phyloP scores from a whole-genome alignment of 257 asterid genomes.

The Petunia axillaris region DNA sequence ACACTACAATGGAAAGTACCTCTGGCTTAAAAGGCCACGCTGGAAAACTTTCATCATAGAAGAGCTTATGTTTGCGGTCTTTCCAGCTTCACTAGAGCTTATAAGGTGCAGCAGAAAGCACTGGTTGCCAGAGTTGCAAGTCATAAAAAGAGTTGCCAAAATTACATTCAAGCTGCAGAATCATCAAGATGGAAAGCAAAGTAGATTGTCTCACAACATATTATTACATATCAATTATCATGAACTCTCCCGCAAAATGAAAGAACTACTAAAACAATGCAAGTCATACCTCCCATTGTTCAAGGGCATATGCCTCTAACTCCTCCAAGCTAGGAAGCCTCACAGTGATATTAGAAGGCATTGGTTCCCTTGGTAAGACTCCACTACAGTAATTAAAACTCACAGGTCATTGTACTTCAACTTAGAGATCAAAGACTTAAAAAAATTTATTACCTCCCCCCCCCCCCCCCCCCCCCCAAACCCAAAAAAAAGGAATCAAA shows the following conservation, averaged over 20 bases:
- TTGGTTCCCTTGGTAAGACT: conserved; percentile 89
- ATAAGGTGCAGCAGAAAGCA: conserved; percentile 93
- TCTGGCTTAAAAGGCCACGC: conserved; percentile 92
- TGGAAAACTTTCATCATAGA: conserved; percentile 97
- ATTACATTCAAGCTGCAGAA: conserved; percentile 38
- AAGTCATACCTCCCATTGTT: conserved; percentile 92
- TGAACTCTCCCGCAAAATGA: conserved; percentile 26
- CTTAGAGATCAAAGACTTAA: not conserved
- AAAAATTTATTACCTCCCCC: too few species aligned
- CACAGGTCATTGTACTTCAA: conserved; percentile 35
- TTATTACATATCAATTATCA: not conserved
- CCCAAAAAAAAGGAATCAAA: not conserved
- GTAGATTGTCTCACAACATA: conserved; percentile 30
- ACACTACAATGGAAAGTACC: conserved; percentile 48
- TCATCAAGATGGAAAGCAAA: conserved; percentile 33
- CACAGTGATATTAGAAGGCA: conserved; percentile 79
- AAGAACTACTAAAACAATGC: conserved; percentile 24
- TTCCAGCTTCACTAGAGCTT: conserved; percentile 84
- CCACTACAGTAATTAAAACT: conserved; percentile 60
- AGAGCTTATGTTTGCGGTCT: conserved; percentile 78
- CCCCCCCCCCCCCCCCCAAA: too few species aligned
- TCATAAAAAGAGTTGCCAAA: conserved; percentile 50
- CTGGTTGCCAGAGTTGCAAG: conserved; percentile 64
- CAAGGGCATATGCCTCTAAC: conserved; percentile 80
- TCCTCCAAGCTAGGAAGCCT: conserved; percentile 92